Conservation (phyloP, 1,284 basidiomycete genomes). For the Leccinum laetum region DNA sequence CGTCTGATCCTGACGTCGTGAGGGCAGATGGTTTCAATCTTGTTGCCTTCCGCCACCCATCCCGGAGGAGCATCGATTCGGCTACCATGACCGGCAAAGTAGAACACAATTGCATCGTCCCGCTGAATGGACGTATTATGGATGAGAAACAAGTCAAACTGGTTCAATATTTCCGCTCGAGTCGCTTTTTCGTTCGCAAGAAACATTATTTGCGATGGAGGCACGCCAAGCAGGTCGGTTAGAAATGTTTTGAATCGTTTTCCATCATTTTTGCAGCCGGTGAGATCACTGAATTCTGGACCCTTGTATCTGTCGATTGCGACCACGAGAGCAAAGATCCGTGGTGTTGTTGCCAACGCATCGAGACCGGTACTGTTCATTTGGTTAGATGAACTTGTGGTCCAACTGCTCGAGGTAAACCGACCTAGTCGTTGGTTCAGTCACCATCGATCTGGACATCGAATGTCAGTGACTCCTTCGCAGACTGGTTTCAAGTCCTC, state of each 20-base stretch:
- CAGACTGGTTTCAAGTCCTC: background rate
- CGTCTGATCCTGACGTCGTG: conserved; percentile 50
- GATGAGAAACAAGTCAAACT: conserved; percentile 51
- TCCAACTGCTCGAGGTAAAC: background rate
- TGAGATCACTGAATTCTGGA: conserved; percentile 49
- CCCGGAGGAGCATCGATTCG: conserved; percentile 46
- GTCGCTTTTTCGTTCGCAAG: conserved; percentile 56
- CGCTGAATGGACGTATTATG: conserved; percentile 51
- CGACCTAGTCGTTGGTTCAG: background rate
- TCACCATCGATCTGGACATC: conserved; percentile 6
- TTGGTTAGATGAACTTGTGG: background rate
- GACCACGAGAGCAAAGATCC: conserved; percentile 57
- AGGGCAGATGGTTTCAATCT: conserved; percentile 56
- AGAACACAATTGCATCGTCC: conserved; percentile 63
- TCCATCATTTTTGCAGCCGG: conserved; percentile 58
- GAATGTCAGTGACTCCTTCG: background rate
- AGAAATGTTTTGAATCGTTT: conserved; percentile 51
- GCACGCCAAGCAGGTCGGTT: conserved; percentile 49
- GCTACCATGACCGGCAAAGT: conserved; percentile 66
- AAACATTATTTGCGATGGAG: conserved; percentile 49
- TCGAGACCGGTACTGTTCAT: background rate
- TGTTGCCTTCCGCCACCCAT: conserved; percentile 46
- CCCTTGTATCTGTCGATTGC: conserved; percentile 54
- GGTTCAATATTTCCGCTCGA: conserved; percentile 45
- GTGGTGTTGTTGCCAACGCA: conserved; percentile 6